Base-by-base conservation (phyloP, 805 yeast species). In the Groenewaldozyma salmanticensis region DNA sequence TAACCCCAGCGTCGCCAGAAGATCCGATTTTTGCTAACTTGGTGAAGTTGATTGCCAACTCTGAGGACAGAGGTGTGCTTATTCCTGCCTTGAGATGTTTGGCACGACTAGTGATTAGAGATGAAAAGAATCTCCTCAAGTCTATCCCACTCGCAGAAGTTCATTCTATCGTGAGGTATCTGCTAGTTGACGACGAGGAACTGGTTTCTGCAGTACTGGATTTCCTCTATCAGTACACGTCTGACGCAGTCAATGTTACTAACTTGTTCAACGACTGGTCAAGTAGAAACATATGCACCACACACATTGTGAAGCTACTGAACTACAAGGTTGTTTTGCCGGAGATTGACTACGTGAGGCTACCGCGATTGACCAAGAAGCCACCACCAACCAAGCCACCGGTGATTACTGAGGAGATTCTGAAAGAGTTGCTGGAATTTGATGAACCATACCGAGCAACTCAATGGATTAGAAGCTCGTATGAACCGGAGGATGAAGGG, bases 371-470 rank as follows among this genome's bases (percentile, higher is more conserved):
- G 52, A 66, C 57, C 50, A 72, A 82, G n/a, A 69, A 67, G 46
- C 77, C 77, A 3, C 74, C 76, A 0, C 95, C 95, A 2, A 65
- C 69, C 1, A 65, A 68, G 3, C 77, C 87, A 3, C 88, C 95
- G 2, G 62, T 58, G 19, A 63, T 85, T 27, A 69, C 80, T 2
- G 63, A 63, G 2, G 69, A 68, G 3, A 66, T 86, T 29, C 71
- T 75, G 47, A 62, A 68, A n/a, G 73, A 79, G 34, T 70, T 92
- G 29, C 66, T 81, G 36, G 64, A 67, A 21, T 63, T 87, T 41
- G 72, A 77, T 9, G 98, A 92, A 61, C 97, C 97, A 2, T 71
- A 77, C 43, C 71, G 98, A 47, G 95, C 97, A 0, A 84, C 95
- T 4, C 73, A 86, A 22, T 92, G 97, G 97, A 79, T 92, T 69